phyloP scores from a whole-genome alignment of 2,329 filamentous ascomycete species.

The Cryphonectria japonica region DNA sequence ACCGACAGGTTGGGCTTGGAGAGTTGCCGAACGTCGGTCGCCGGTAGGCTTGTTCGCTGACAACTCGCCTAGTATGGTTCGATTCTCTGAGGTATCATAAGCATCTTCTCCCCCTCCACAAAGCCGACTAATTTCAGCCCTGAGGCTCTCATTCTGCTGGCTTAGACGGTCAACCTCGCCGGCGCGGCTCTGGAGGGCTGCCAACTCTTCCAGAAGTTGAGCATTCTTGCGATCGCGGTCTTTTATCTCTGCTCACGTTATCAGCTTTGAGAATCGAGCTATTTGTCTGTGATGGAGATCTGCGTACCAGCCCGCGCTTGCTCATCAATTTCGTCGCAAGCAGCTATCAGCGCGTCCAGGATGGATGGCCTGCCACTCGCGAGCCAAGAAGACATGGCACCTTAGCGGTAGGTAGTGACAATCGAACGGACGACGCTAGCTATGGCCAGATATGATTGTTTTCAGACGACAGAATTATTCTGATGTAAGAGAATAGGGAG shows the following conservation, averaged over 20 bases:
- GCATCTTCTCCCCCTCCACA: constrained; percentile 27
- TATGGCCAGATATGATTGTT: background rate
- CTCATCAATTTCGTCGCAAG: constrained; percentile 46
- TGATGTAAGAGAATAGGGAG: background rate
- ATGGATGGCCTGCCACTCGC: constrained; percentile 44
- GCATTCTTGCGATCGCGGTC: constrained; percentile 32
- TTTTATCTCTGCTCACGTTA: constrained; percentile 33
- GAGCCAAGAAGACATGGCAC: constrained; percentile 46
- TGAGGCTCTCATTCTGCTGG: constrained; percentile 48
- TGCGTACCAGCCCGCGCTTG: constrained; percentile 41
- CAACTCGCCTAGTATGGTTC: constrained; percentile 25
- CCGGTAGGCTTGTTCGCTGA: constrained; percentile 24
- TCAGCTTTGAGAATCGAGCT: constrained; percentile 5
- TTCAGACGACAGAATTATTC: background rate
- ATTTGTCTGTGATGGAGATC: too few relatives aligned
- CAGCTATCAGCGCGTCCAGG: constrained; percentile 44
- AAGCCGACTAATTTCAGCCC: constrained; percentile 41
- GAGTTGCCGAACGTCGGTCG: background rate
- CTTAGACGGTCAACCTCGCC: constrained; percentile 43
- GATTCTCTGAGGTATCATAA: constrained; percentile 14
- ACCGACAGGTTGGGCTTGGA: background rate
- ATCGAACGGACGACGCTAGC: background rate
- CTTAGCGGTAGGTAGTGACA: background rate
- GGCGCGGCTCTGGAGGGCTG: constrained; percentile 39
- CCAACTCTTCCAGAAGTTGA: constrained; percentile 40